Percentiles rank a stretch among this genome's conserved stretches.
Conservation (phyloP, 116 monocot species). For the Cymodocea nodosa region DNA sequence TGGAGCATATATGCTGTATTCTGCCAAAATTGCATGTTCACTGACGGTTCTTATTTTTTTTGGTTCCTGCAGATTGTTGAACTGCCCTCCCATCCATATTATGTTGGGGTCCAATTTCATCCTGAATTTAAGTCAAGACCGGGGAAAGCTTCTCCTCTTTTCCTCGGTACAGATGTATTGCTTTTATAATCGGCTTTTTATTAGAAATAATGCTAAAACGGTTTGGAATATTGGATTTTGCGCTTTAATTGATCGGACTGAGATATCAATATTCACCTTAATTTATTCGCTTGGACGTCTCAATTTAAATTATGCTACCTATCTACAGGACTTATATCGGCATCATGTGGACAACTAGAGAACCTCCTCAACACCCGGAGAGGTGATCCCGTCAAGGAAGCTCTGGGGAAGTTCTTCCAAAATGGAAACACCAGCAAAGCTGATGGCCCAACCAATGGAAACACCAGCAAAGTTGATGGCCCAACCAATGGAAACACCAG, state of each 20-base stretch:
- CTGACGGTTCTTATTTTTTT: neutral
- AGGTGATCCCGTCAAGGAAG: slow-evolving; percentile 1
- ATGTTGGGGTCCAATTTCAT: slow-evolving; percentile 90
- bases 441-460: slow-evolving; percentile 15
- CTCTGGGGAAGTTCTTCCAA: slow-evolving; percentile 3
- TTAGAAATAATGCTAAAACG: neutral
- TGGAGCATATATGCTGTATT: neutral
- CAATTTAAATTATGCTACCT: neutral
- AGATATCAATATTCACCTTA: no score
- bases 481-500: slow-evolving; percentile 20
- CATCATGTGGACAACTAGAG: slow-evolving; percentile 48
- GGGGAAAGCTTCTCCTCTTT: slow-evolving; percentile 76
- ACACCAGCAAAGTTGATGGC: slow-evolving; percentile 7
- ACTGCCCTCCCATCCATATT: slow-evolving; percentile 74
- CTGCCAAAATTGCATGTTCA: neutral
- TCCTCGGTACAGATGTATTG: slow-evolving; percentile 38
- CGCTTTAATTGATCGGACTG: no score
- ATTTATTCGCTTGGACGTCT: neutral
- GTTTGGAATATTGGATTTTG: neutral
- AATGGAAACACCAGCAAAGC: slow-evolving; percentile 19
- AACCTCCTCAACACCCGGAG: slow-evolving; percentile 6
- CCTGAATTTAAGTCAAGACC: slow-evolving; percentile 98
- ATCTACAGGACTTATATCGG: slow-evolving; percentile 54
- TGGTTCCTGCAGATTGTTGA: slow-evolving; percentile 68
- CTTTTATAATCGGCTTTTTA: neutral